A percentile compares a stretch with the other conserved stretches of the same genome.
These are phyloP conservation scores for Phytophthora melonis DNA, from an alignment of 352 stramenopile species.

Conservation along the genomic window DNA sequence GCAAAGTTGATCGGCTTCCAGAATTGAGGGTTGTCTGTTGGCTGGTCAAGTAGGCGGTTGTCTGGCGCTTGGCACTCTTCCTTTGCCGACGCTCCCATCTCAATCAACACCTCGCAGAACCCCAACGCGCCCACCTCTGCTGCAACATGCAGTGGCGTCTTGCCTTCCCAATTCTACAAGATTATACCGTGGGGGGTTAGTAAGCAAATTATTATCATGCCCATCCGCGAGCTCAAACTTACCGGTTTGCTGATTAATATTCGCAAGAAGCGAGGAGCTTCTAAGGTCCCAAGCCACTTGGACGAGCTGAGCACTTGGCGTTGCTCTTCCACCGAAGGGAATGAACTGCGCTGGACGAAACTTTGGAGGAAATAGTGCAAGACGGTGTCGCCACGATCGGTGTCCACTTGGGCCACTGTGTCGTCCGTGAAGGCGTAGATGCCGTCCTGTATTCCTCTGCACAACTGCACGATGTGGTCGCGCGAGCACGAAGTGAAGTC, in stretches of 20 bases:
- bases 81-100: constrained; percentile 45
- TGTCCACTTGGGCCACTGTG: constrained; percentile 49
- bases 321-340: constrained; percentile 50
- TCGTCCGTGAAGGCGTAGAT: constrained; percentile 47
- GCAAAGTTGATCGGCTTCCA: constrained; percentile 67
- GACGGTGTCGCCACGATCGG: constrained; percentile 53
- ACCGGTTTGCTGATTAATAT: constrained; percentile 51
- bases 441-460: constrained; percentile 49
- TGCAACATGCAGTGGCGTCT: constrained; percentile 62
- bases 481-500: constrained; percentile 48
- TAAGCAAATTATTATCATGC: neutral
- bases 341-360: constrained; percentile 39
- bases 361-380: constrained; percentile 61
- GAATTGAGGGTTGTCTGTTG: constrained; percentile 43
- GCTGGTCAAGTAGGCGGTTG: constrained; percentile 51
- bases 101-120: constrained; percentile 52
- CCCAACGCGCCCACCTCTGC: constrained; percentile 56
- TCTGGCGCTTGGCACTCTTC: constrained; percentile 53
- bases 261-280: constrained; percentile 39
- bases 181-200: constrained; percentile 5
- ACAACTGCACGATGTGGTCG: constrained; percentile 47
- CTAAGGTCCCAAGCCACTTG: constrained; percentile 47
- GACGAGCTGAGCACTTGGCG: constrained; percentile 32
- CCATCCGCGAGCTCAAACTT: constrained; percentile 1
- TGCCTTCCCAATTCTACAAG: constrained; percentile 61